Evolutionary conservation across 176 grass and related monocot genomes (phyloP).

Genomic region (Eragrostis nindensis): DNA sequence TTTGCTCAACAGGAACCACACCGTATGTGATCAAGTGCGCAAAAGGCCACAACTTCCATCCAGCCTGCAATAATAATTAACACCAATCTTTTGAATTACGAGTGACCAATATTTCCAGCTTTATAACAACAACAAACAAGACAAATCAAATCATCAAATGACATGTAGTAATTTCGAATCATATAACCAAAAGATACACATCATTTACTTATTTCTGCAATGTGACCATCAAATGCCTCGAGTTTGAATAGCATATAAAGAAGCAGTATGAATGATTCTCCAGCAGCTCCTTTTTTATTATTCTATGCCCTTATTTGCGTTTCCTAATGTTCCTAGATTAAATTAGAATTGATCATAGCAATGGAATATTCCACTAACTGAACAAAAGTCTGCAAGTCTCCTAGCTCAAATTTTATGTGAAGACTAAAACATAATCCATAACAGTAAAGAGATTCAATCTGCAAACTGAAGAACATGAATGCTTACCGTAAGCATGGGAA

Average conservation of each 20-base stretch:
- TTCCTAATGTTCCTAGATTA: background rate
- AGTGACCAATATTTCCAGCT: background rate
- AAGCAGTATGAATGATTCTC: background rate
- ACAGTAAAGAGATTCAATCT: background rate
- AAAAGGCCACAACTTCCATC: conserved; percentile 98
- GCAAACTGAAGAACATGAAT: conserved; percentile 4
- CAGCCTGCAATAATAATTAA: conserved; percentile 62
- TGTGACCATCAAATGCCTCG: background rate
- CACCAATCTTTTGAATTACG: background rate
- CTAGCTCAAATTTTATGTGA: background rate
- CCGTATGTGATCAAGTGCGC: conserved; percentile 91
- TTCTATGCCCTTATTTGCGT: too few relatives aligned
- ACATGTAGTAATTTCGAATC: background rate
- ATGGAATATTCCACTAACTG: background rate
- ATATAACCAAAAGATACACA: background rate
- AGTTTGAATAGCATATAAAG: background rate
- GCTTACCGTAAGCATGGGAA: conserved; percentile 95
- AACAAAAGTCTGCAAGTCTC: background rate
- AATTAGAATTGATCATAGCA: background rate
- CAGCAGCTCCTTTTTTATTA: background rate
- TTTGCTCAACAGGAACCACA: conserved; percentile 86
- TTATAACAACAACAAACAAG: conserved; percentile 16
- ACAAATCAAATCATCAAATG: background rate
- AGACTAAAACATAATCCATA: background rate
- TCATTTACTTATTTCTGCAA: background rate